Base-by-base conservation (phyloP, 2,329 filamentous ascomycete genomes). In the Ambrosiella beaveri region DNA sequence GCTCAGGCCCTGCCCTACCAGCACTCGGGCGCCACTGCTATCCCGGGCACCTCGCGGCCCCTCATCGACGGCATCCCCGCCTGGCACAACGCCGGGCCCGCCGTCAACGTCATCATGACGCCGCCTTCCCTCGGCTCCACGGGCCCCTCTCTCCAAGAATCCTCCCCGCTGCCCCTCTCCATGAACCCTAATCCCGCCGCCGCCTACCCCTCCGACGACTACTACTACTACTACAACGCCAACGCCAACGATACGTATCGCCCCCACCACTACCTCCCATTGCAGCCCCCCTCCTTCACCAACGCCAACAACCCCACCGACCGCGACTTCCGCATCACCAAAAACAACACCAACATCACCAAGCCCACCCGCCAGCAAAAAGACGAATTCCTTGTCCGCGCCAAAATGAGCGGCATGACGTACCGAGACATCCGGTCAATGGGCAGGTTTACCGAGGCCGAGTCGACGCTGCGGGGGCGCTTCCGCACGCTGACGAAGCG, bases 401-500 rank as follows among this genome's bases (percentile, higher is more conserved):
- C 74, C 27, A 81, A 80, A 66, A 64, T 67, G 7, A 66, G 71
- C 1, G 82, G 82, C 2, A 70, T 79, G 70, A 80, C 82, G 0
- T 88, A 87, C 68, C 77, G 75, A 57, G 74, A 84, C 60, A 87
- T 88, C 64, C 76, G 76, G 41, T 63, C 65, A 6, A 64, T 69
- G 15, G 78, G 81, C 12, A 69, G 72, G 1, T 83, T 83, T 62
- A 68, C 66, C 0, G 82, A 86, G 64, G 81, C 83, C 1, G 84
- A 87, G 68, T 85, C 84, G 9, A 89, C 86, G 0, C 72, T 90
- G 41, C 76, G 86, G 12, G 86, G 86, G 0, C 76, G 84, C 0
- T 81, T 78, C 63, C 74, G 85, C 3, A 79, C 76, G 1, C 67
- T 88, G 64, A 86, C 79, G 7, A 87, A 86, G 70, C 68, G 70